phyloP scores from a whole-genome alignment of 768 basidiomycete species.

The Fomitopsis serialis region DNA sequence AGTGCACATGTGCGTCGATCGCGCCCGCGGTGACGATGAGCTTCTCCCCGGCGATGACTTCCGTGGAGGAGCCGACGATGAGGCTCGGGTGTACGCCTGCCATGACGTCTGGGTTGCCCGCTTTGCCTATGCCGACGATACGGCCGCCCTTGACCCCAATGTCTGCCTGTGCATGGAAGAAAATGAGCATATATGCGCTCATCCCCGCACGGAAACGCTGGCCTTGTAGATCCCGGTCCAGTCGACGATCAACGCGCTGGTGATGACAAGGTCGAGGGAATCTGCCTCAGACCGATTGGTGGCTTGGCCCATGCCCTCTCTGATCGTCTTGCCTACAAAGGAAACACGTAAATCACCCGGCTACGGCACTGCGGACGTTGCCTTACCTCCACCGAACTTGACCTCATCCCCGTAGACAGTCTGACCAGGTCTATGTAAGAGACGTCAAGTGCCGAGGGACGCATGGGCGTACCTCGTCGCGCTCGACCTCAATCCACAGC shows the following conservation, averaged over 20 bases:
- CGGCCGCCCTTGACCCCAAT: slow-evolving; percentile 83
- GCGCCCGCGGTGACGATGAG: slow-evolving; percentile 92
- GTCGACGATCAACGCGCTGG: slow-evolving; percentile 90
- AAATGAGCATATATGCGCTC: slow-evolving; percentile 4
- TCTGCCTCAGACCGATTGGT: slow-evolving; percentile 63
- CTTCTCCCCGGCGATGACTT: slow-evolving; percentile 94
- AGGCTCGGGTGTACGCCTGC: slow-evolving; percentile 65
- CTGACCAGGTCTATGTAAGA: slow-evolving; percentile 27
- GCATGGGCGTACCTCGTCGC: slow-evolving; percentile 52
- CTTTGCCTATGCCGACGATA: slow-evolving; percentile 92
- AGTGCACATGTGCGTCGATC: slow-evolving; percentile 90
- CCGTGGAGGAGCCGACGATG: slow-evolving; percentile 85
- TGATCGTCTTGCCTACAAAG: slow-evolving; percentile 77
- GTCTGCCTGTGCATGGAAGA: slow-evolving; percentile 60
- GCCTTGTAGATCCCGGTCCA: slow-evolving; percentile 97
- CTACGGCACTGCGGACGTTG: neutral
- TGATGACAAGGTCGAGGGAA: slow-evolving; percentile 88
- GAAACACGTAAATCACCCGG: neutral
- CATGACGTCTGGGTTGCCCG: slow-evolving; percentile 95
- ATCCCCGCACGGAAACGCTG: neutral
- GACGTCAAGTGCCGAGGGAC: neutral
- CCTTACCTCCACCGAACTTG: slow-evolving; percentile 91
- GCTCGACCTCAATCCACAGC: slow-evolving; percentile 91
- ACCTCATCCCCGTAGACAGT: slow-evolving; percentile 93
- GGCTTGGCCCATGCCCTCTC: slow-evolving; percentile 96